Evolutionary conservation across 768 basidiomycete species (phyloP).

Genomic region (Mycena amicta): DNA sequence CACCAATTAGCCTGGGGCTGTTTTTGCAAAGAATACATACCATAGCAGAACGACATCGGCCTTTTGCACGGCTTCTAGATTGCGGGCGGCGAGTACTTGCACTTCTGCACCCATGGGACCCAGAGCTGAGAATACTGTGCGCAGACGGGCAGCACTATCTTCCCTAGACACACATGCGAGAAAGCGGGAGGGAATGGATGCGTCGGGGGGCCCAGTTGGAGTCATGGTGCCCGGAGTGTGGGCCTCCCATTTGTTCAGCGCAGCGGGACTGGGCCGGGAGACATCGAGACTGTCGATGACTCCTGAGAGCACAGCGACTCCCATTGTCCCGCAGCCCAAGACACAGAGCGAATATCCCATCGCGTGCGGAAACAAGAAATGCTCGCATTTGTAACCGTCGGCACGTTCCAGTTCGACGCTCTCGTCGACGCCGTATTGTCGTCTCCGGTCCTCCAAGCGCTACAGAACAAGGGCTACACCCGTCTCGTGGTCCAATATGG

Average conservation of each 20-base stretch:
- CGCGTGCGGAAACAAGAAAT: constrained; percentile 5
- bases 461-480: constrained; percentile 59
- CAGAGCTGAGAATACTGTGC: constrained; percentile 57
- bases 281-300: constrained; percentile 81
- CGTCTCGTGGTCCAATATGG: constrained; percentile 79
- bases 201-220: constrained; percentile 62
- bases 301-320: constrained; percentile 91
- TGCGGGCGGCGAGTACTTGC: constrained; percentile 68
- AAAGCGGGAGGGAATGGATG: constrained; percentile 76
- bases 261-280: constrained; percentile 29
- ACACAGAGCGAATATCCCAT: constrained; percentile 96
- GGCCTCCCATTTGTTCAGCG: constrained; percentile 40
- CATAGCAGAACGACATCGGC: constrained; percentile 89
- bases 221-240: constrained; percentile 77
- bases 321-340: constrained; percentile 98
- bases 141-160: constrained; percentile 72
- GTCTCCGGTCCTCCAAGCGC: constrained; percentile 53
- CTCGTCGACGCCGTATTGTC: constrained; percentile 67
- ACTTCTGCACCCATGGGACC: constrained; percentile 67
- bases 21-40: constrained; percentile 61
- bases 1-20: too few relatives aligned
- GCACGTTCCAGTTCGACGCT: constrained; percentile 83
- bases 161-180: constrained; percentile 85
- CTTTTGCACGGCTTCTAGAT: constrained; percentile 69
- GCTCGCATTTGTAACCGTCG: constrained; percentile 77